Evolutionary conservation across 202 grass and related monocot genomes (phyloP).

Genomic region (Elaeis oleifera): DNA sequence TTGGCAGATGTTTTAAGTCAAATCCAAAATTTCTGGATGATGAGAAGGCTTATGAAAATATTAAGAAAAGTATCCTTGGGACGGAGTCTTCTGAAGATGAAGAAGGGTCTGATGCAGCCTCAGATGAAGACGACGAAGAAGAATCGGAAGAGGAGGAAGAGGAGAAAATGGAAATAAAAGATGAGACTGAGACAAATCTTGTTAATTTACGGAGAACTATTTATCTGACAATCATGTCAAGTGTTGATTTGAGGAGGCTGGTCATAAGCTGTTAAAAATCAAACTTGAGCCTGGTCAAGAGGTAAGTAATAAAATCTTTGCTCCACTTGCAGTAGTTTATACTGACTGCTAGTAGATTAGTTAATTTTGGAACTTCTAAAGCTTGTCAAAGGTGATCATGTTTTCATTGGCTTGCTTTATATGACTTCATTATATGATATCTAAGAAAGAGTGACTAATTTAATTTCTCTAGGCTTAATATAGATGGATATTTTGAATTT

Average conservation of each 20-base stretch:
- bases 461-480: too few species aligned
- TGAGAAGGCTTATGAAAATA: slow-evolving; percentile 82
- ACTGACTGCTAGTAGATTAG: background rate
- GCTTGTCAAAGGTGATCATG: too few species aligned
- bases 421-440: too few species aligned
- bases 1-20: slow-evolving; percentile 71
- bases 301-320: slow-evolving; percentile 35
- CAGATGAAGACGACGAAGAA: slow-evolving; percentile 50
- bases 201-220: slow-evolving; percentile 89
- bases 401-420: too few species aligned
- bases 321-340: background rate
- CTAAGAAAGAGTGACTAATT: too few species aligned
- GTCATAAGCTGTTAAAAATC: slow-evolving; percentile 93
- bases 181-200: slow-evolving; percentile 79
- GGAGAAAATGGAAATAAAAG: slow-evolving; percentile 84
- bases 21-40: slow-evolving; percentile 77
- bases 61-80: slow-evolving; percentile 77
- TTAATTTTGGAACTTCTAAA: background rate
- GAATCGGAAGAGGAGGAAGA: slow-evolving; percentile 71
- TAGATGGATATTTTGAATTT: too few species aligned
- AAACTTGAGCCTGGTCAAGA: slow-evolving; percentile 95
- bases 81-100: slow-evolving; percentile 74
- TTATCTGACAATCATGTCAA: slow-evolving; percentile 96
- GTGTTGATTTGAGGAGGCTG: slow-evolving; percentile 99
- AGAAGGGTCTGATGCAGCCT: slow-evolving; percentile 54